Evolutionary conservation across 2,329 filamentous ascomycete species (phyloP).

Genomic region (Colletotrichum plurivorum): DNA sequence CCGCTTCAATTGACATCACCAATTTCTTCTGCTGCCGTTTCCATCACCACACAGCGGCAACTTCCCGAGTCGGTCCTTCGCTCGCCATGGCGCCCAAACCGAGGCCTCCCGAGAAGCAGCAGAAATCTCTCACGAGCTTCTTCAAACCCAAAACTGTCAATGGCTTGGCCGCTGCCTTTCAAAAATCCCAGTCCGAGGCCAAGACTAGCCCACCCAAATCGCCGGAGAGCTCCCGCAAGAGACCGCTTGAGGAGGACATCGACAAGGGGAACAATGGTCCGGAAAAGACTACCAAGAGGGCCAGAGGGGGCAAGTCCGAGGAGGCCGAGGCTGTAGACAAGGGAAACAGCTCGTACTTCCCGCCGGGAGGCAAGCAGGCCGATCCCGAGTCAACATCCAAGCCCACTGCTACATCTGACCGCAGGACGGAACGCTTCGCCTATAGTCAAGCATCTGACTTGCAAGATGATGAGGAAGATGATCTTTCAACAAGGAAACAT

Average conservation of each 20-base stretch:
- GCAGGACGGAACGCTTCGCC: conserved; percentile 66
- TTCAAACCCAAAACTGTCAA: conserved; percentile 76
- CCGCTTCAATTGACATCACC: conserved; percentile 31
- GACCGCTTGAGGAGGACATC: conserved; percentile 63
- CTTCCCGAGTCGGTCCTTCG: neutral
- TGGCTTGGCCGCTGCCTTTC: conserved; percentile 55
- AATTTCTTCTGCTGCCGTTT: neutral
- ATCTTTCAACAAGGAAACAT: conserved; percentile 64
- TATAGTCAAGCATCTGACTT: conserved; percentile 60
- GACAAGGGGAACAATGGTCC: conserved; percentile 60
- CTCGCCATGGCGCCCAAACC: conserved; percentile 34
- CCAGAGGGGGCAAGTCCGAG: conserved; percentile 53
- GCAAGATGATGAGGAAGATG: conserved; percentile 54
- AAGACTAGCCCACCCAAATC: conserved; percentile 47
- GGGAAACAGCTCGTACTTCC: conserved; percentile 54
- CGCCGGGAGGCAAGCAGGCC: conserved; percentile 42
- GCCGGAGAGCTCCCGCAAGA: conserved; percentile 59
- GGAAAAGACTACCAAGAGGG: conserved; percentile 59
- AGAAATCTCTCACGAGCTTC: conserved; percentile 89
- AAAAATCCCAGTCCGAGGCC: conserved; percentile 48
- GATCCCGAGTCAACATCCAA: conserved; percentile 43
- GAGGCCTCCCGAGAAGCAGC: conserved; percentile 71
- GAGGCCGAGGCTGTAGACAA: conserved; percentile 46
- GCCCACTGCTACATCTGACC: conserved; percentile 43
- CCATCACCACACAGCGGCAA: conserved; percentile 9